Evolutionary conservation across 2,329 filamentous ascomycete genomes (phyloP).

Genomic region (Orbilia oligospora): DNA sequence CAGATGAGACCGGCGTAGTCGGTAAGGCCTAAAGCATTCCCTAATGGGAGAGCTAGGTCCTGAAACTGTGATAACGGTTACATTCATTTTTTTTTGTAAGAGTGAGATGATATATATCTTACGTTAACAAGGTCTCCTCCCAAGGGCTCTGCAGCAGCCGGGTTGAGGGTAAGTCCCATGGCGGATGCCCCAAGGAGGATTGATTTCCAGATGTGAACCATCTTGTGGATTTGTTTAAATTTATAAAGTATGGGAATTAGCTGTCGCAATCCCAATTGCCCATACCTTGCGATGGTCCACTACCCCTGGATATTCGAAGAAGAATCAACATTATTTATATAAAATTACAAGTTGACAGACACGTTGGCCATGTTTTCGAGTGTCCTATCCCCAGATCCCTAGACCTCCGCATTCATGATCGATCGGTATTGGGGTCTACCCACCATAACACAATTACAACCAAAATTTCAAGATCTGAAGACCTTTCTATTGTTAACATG

Average conservation of each 20-base stretch:
- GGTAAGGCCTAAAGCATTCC: neutral
- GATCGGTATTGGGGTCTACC: too few species aligned
- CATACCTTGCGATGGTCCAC: neutral
- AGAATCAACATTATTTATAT: too few species aligned
- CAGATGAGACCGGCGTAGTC: slow-evolving; percentile 29
- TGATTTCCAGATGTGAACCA: neutral
- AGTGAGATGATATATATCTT: slow-evolving; percentile 2
- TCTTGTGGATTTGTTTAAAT: neutral
- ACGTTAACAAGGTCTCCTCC: slow-evolving; percentile 7
- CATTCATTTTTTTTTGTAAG: neutral
- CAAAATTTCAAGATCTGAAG: neutral
- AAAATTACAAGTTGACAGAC: neutral
- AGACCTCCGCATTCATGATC: neutral
- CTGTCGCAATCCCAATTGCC: neutral
- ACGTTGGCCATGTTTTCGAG: neutral
- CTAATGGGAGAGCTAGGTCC: slow-evolving; percentile 22
- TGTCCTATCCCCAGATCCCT: neutral
- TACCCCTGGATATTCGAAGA: too few species aligned
- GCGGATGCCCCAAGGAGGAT: neutral
- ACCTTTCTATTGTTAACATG: neutral
- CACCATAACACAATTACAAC: neutral
- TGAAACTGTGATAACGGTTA: slow-evolving; percentile 25
- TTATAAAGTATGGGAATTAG: neutral
- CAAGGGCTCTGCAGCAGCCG: slow-evolving; percentile 1
- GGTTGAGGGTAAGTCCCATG: neutral